Base-by-base conservation (phyloP, 1,139 yeast genomes). In the Wickerhamomyces sp. region DNA sequence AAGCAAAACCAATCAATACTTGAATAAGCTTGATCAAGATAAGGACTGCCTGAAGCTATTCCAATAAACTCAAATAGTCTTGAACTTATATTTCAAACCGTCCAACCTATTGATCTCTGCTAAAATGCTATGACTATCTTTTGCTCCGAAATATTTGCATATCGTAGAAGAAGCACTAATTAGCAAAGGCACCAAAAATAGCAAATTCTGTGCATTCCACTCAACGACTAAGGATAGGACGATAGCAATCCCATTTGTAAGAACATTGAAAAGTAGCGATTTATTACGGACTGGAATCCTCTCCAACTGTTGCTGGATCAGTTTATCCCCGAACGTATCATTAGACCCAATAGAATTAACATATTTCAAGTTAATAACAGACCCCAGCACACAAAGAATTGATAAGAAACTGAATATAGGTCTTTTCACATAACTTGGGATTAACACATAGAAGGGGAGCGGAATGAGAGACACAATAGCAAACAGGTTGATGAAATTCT, bases 11-110 rank as follows among this genome's bases (percentile, higher is more conserved):
- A 3, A 3, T 5, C 7, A 17, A 9, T 16, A 15, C 14, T 3
- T 12, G 5, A 31, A 31, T 10, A 22, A 4, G 3, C 8, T 22
- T 5, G 26, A 28, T 14, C 9, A 10, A 2, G 16, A 16, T 7
- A 24, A 32, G 17, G 22, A 17, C 6, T 24, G 22, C n/a, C 22
- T 31, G 33, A 31, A 31, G 16, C 14, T 31, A 13, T 20, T 31
- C 16, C 17, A 22, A 31, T 15, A 16, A 10, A 3, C 7, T 18
- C 17, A 32, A 24, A 32, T 21, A 10, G 48, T 43, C 24, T 48
- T 48, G 33, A 40, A 40, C 37, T 48, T 48, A 31, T 48, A 48
- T 38, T 41, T 48, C 31, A 45, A 28, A 3, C 35, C 20, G 4
- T 37, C 29, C 29, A 48, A 31, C 2, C 33, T 31, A n/a, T 38